Base-by-base conservation (phyloP, 139 green algal genomes). In the Chlamydomonas asymmetrica region DNA sequence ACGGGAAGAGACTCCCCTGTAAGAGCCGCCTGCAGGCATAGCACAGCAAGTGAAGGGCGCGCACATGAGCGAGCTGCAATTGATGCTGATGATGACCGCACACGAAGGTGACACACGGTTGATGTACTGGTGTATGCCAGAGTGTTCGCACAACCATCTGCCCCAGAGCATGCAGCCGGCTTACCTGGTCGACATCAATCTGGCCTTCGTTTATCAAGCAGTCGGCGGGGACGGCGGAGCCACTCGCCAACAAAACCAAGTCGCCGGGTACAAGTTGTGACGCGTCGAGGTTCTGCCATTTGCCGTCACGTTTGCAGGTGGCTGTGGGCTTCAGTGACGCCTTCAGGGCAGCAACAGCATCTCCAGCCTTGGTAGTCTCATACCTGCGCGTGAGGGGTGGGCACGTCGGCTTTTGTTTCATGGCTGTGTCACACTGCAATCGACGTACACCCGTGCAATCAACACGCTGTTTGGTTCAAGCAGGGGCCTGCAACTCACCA, bases 1-100 rank as follows among this genome's bases (percentile, higher is more conserved):
- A 94, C 91, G 20, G 91, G 89, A 50, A 96, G 88, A 1, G 91
- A 96, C 88, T 96, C 91, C 35, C 91, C 92, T 0, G 90, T 97
- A 22, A 97, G 82, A 9, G 92, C 90, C 22, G 88, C 87, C 87
- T 96, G 88, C 73, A n/a, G n/a, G n/a, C n/a, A n/a, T n/a, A n/a
- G n/a, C n/a, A n/a, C n/a, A n/a, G n/a, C n/a, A n/a, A n/a, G n/a
- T n/a, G n/a, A n/a, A n/a, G n/a, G n/a, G n/a, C n/a, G n/a, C n/a
- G n/a, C n/a, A n/a, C n/a, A n/a, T n/a, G n/a, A n/a, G n/a, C n/a
- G n/a, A n/a, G n/a, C n/a, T n/a, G n/a, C n/a, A n/a, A n/a, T n/a
- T n/a, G n/a, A n/a, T n/a, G n/a, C n/a, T n/a, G n/a, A n/a, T n/a
- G n/a, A n/a, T n/a, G n/a, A n/a, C n/a, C n/a, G n/a, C n/a, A n/a